Base-by-base conservation (phyloP, 768 basidiomycete genomes). In the Boletus patriciae region DNA sequence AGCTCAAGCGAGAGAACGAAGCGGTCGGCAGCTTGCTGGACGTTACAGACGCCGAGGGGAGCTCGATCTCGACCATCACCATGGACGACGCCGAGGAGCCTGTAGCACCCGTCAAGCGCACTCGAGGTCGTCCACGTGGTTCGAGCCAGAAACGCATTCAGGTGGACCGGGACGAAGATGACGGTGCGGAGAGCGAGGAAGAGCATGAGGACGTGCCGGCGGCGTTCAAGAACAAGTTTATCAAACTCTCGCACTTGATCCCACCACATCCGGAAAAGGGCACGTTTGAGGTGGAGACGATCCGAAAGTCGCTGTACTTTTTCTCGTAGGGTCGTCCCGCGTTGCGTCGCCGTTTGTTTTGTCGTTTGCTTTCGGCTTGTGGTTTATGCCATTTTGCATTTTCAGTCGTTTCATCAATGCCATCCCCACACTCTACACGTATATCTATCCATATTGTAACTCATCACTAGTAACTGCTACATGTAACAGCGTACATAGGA, bases 211-310 rank as follows among this genome's bases (percentile, higher is more conserved):
- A 64, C 27, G 65, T 62, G 41, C 64, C 67, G 4, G 59, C 45
- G 63, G 68, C 49, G 66, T 61, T 29, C 67, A 70, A 46, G 64
- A 77, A 79, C 75, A 85, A 83, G 77, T 94, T 93, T 68, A 81
- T 97, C 52, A 78, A 84, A 62, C 73, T 98, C 43, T 72, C 77
- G 33, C 87, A 91, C 62, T 61, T 95, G 62, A 71, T 98, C 19
- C 94, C 94, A 0, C 87, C 86, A 0, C 71, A 94, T 21, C 96
- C 96, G 0, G 69, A 83, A 72, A 92, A 91, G 76, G 96, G 96
- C 52, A 77, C 78, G 54, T 97, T 98, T 70, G 82, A 91, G 61
- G 92, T 98, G 59, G 78, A 83, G 64, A 78, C 78, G 58, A 94
- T 98, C 74, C 88, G 88, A 70, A 73, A 84, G 55, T 92, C 89